Percentiles rank a stretch among this genome's conserved stretches.
Conservation (phyloP, 2,329 filamentous ascomycete genomes). For the Phyllosticta capitalensis region DNA sequence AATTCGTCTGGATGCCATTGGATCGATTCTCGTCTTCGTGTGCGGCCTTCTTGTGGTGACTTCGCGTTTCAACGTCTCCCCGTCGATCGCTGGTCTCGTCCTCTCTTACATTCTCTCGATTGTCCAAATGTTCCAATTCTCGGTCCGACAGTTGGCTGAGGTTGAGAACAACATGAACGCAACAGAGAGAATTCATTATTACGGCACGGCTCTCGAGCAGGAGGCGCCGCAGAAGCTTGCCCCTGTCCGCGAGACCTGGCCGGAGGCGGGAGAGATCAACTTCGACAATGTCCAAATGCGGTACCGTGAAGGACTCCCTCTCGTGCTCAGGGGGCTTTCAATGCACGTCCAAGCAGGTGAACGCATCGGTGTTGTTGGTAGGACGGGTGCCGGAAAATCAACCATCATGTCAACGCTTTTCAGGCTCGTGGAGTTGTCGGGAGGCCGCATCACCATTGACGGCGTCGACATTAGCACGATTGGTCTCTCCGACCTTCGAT, state of each 20-base stretch:
- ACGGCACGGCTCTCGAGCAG: slow-evolving; percentile 76
- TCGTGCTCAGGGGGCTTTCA: slow-evolving; percentile 39
- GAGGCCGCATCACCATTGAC: slow-evolving; percentile 40
- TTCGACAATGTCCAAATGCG: slow-evolving; percentile 44
- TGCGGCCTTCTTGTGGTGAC: slow-evolving; percentile 88
- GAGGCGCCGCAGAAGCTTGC: slow-evolving; percentile 73
- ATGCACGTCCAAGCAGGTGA: slow-evolving; percentile 69
- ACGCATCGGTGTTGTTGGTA: slow-evolving; percentile 70
- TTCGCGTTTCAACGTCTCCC: slow-evolving; percentile 73
- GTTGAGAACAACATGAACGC: slow-evolving; percentile 98
- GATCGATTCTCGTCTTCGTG: slow-evolving; percentile 75
- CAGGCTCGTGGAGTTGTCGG: slow-evolving; percentile 49
- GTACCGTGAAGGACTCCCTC: slow-evolving; percentile 40
- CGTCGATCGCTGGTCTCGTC: slow-evolving; percentile 78
- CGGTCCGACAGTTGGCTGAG: slow-evolving; percentile 84
- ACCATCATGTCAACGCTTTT: slow-evolving; percentile 78
- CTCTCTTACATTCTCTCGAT: slow-evolving; percentile 89
- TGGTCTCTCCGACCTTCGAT: slow-evolving; percentile 65
- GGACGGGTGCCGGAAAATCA: slow-evolving; percentile 74
- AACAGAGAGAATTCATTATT: slow-evolving; percentile 84
- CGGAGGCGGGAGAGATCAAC: slow-evolving; percentile 63
- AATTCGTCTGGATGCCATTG: slow-evolving; percentile 73
- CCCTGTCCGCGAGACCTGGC: slow-evolving; percentile 69
- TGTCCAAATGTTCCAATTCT: slow-evolving; percentile 93
- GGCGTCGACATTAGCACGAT: slow-evolving; percentile 56